A percentile compares a stretch with the other conserved stretches of the same genome.
Evolutionary conservation across 176 grass and related monocot genomes (phyloP).

Genomic region (Triticum urartu): DNA sequence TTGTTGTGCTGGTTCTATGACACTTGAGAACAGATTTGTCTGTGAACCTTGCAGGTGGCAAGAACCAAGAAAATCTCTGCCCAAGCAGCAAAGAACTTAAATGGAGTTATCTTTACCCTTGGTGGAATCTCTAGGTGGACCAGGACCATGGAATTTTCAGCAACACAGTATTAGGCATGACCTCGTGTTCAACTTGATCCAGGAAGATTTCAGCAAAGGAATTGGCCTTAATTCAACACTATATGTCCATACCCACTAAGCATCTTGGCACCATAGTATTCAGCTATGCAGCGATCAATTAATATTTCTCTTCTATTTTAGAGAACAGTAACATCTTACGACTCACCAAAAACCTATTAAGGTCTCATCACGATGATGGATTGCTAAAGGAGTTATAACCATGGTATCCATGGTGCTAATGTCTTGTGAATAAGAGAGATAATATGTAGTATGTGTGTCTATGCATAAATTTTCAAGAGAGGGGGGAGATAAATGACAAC

Average conservation of each 20-base stretch:
- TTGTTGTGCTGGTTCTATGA: background rate
- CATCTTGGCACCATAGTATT: background rate
- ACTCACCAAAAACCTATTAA: background rate
- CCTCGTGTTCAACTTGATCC: background rate
- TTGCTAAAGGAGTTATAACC: background rate
- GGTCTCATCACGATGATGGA: background rate
- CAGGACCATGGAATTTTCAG: background rate
- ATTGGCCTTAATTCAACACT: background rate
- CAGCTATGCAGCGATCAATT: background rate
- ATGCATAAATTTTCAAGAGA: background rate
- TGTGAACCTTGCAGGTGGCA: background rate
- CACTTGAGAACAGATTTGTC: background rate
- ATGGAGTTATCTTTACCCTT: background rate
- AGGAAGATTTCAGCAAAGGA: conserved; percentile 8
- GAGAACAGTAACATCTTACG: background rate
- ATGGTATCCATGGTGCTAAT: background rate
- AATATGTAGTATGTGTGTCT: background rate
- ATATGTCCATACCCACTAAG: background rate
- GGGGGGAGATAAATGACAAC: background rate
- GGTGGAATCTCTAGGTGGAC: background rate
- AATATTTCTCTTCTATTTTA: background rate
- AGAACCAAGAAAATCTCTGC: background rate
- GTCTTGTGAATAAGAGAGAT: background rate
- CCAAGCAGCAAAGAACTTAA: background rate
- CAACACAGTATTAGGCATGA: background rate